Evolutionary conservation across 495 filamentous ascomycete genomes (phyloP), one percentile per base, ranked within the genome.

Genomic region (Hypoxylon crocopeplum): DNA sequence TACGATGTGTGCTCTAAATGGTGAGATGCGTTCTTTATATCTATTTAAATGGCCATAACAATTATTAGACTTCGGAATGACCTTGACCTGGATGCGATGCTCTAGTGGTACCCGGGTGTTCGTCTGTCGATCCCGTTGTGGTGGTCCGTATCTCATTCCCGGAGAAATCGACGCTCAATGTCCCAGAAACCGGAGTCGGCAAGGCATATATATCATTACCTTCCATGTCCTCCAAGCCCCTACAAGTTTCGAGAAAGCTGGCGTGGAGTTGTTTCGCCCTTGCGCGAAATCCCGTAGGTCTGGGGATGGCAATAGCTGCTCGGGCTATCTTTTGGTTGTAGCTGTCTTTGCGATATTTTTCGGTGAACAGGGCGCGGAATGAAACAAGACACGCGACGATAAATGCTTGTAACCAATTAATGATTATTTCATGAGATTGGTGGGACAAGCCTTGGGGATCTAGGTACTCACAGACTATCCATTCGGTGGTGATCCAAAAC

Each of bases 91-190:
- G n/a, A n/a, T n/a, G n/a, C n/a, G n/a, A n/a, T n/a, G n/a, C n/a
- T n/a, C n/a, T n/a, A n/a, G n/a, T n/a, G n/a, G n/a, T n/a, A n/a
- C n/a, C n/a, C n/a, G n/a, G n/a, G n/a, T n/a, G n/a, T n/a, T 27
- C 24, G 8, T 27, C 24, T 8, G 24, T 8, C 8, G 24, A 27
- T 8, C 24, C 8, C 8, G 24, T 27, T 3, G 24, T 27, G 8
- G 4, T 8, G 8, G 24, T 27, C 24, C 24, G 8, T 27, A 27
- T 27, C 8, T 27, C 24, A 27, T 27, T 27, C 3, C 24, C 8
- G 24, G 42, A 45, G 72, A 77, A 52, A 76, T 77, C 67, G 3
- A 6, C 3, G 12, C 32, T 34, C n/a, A 34, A 34, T n/a, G 8
- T 34, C 7, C 5, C 12, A 12, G 12, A 12, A n/a, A 3, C 3